Conservation (phyloP, 2,329 filamentous ascomycete genomes). For the Ophiostoma ulmi region DNA sequence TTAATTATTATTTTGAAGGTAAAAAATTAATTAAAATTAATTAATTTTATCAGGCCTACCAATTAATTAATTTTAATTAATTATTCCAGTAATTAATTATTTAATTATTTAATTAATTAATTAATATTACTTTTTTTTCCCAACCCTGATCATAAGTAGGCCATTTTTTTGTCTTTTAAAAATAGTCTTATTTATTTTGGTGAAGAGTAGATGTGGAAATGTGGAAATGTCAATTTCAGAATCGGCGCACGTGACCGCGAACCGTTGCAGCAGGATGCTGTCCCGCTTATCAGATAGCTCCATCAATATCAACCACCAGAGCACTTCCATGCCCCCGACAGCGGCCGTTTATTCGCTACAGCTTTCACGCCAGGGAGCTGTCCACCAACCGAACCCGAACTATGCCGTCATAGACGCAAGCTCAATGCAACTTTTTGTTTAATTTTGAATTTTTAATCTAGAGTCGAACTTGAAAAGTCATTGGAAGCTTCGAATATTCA, state of each 20-base stretch:
- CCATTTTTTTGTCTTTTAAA: too few relatives aligned
- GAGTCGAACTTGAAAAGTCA: background rate
- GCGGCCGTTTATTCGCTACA: conserved; percentile 13
- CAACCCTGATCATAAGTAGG: too few relatives aligned
- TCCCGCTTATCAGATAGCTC: background rate
- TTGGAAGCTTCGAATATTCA: background rate
- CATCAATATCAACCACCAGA: background rate
- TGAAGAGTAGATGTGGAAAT: background rate
- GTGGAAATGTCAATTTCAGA: background rate
- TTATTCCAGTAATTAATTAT: too few relatives aligned
- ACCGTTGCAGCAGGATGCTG: background rate
- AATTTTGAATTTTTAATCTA: background rate
- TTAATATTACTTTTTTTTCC: too few relatives aligned
- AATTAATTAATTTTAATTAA: too few relatives aligned
- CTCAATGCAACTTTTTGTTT: background rate
- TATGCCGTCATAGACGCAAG: conserved; percentile 22
- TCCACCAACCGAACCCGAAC: conserved; percentile 17
- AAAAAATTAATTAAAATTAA: too few relatives aligned
- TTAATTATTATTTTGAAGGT: too few relatives aligned
- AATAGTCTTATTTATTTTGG: background rate
- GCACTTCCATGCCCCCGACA: background rate
- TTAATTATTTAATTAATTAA: too few relatives aligned
- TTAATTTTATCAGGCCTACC: too few relatives aligned
- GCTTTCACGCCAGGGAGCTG: conserved; percentile 5
- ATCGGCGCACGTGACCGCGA: background rate